Conservation (phyloP, 371 early-diverging fungal species). For the Apophysomyces trapeziformis region DNA sequence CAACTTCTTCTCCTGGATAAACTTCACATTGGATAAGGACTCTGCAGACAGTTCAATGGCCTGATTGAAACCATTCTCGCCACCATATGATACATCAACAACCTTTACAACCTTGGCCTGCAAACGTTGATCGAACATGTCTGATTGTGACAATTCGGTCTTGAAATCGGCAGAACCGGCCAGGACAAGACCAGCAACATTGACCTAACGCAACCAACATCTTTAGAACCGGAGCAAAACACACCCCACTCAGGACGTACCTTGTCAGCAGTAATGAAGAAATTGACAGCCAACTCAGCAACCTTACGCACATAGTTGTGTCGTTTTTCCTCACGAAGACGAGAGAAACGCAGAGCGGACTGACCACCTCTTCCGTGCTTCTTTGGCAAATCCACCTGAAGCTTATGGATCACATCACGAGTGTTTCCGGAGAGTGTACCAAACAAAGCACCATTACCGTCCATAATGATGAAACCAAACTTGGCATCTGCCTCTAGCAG, state of each 20-base stretch:
- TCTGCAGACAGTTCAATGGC: conserved; percentile 95
- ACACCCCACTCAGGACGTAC: conserved; percentile 26
- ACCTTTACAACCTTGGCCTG: conserved; percentile 86
- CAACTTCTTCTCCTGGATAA: conserved; percentile 96
- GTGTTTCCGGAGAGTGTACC: conserved; percentile 95
- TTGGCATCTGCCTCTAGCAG: conserved; percentile 92
- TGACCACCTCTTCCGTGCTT: conserved; percentile 99
- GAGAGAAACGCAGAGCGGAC: conserved; percentile 97
- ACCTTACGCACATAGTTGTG: conserved; percentile 98
- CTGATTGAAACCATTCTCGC: conserved; percentile 97
- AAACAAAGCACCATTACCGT: conserved; percentile 96
- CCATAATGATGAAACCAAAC: conserved; percentile 99
- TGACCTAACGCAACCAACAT: conserved; percentile 34
- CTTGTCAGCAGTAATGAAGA: conserved; percentile 93
- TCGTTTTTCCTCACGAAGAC: conserved; percentile 97
- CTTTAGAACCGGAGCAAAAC: background rate
- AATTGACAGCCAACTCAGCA: conserved; percentile 90
- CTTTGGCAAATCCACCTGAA: conserved; percentile 97
- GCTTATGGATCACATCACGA: conserved; percentile 91
- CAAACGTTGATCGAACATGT: conserved; percentile 91
- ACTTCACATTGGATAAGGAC: conserved; percentile 92
- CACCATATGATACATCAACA: conserved; percentile 97
- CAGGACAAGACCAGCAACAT: conserved; percentile 91
- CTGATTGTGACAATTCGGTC: conserved; percentile 88
- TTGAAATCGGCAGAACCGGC: conserved; percentile 99